Conservation (phyloP, 441 rosid species). For the Brassica hybrid region DNA sequence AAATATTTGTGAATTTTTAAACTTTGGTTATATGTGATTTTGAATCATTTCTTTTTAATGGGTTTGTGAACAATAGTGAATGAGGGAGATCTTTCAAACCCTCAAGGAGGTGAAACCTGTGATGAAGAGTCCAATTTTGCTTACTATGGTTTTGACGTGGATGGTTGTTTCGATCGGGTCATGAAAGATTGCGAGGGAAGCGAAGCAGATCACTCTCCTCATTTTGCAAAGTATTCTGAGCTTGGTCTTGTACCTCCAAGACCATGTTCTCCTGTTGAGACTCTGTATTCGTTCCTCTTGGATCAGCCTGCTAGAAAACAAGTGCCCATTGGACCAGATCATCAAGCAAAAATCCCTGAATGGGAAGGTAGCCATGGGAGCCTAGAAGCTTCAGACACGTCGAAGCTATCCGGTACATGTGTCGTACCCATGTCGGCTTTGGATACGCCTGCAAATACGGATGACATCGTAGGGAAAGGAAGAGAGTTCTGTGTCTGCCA, state of each 20-base stretch:
- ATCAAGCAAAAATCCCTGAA: constrained; percentile 62
- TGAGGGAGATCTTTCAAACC: constrained; percentile 42
- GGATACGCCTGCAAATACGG: constrained; percentile 27
- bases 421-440: constrained; percentile 46
- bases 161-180: constrained; percentile 20
- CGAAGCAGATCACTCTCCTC: constrained; percentile 40
- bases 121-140: constrained; percentile 41
- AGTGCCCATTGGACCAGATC: constrained; percentile 66
- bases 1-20: constrained; percentile 2
- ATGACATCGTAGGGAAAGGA: constrained; percentile 34
- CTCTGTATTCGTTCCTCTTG: constrained; percentile 47
- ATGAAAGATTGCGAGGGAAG: constrained; percentile 45
- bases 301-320: constrained; percentile 51
- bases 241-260: constrained; percentile 37
- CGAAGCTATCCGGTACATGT: constrained; percentile 47
- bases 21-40: constrained; percentile 13
- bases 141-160: constrained; percentile 42
- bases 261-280: constrained; percentile 44
- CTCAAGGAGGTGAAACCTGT: constrained; percentile 39
- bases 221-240: constrained; percentile 45
- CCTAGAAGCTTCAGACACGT: constrained; percentile 23
- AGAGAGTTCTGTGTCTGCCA: constrained; percentile 49
- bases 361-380: constrained; percentile 44
- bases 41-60: constrained; percentile 20
- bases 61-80: constrained; percentile 42